A percentile compares a stretch with the other conserved stretches of the same genome.
phyloP scores from a whole-genome alignment of 257 asterid genomes.

The Mitragyna speciosa region DNA sequence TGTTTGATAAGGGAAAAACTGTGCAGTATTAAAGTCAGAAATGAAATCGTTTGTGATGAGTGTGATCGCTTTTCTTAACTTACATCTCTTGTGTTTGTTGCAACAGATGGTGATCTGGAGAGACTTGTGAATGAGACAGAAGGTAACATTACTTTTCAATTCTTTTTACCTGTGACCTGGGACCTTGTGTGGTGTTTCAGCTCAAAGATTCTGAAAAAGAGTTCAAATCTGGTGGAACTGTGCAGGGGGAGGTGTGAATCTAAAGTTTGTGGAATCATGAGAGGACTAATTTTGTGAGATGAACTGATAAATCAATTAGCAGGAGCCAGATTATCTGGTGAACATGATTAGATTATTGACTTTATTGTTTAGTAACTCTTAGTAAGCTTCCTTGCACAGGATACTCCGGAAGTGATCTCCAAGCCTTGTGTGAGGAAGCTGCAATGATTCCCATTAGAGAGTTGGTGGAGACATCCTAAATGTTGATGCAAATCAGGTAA shows the following conservation, averaged over 20 bases:
- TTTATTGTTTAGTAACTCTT: background rate
- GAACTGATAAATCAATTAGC: too few species aligned
- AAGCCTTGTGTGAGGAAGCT: conserved; percentile 94
- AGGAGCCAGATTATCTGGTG: too few species aligned
- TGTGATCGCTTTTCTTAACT: background rate
- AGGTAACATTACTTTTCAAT: conserved; percentile 44
- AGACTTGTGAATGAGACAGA: conserved; percentile 75
- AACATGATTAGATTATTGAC: too few species aligned
- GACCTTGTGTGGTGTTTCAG: background rate
- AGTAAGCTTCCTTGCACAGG: conserved; percentile 39
- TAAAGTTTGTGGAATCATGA: background rate
- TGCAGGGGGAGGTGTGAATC: background rate
- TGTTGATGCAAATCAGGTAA: conserved; percentile 72
- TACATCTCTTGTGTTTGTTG: conserved; percentile 9
- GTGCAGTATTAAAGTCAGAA: background rate
- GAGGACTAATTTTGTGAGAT: too few species aligned
- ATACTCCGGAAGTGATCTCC: conserved; percentile 95
- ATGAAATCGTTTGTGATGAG: background rate
- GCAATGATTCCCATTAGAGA: conserved; percentile 98
- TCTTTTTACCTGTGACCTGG: background rate
- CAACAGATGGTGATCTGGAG: conserved; percentile 80
- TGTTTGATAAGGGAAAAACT: background rate
- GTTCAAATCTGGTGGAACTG: background rate
- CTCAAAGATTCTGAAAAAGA: background rate
- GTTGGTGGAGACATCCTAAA: conserved; percentile 83